Evolutionary conservation across 106 monocot genomes (phyloP).

Genomic region (Chionographis japonica): DNA sequence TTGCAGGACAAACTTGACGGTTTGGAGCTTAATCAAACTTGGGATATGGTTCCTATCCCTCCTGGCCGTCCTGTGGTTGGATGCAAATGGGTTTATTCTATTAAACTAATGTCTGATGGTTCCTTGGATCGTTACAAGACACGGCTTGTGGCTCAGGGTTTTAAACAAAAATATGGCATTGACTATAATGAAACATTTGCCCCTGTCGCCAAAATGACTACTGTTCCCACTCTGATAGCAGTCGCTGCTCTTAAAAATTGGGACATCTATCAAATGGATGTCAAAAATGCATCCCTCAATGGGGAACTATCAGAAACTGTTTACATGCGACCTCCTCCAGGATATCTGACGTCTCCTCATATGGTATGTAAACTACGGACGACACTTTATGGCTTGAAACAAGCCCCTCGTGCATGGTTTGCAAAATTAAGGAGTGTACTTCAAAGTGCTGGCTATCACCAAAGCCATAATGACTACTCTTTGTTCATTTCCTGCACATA

Average conservation of each 20-base stretch:
- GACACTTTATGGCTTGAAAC: constrained; percentile 31
- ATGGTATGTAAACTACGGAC: constrained; percentile 16
- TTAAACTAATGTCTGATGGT: constrained; percentile 12
- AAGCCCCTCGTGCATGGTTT: constrained; percentile 32
- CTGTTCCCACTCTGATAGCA: constrained; percentile 8
- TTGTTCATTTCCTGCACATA: background rate
- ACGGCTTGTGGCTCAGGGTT: constrained; percentile 18
- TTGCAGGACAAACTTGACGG: constrained; percentile 11
- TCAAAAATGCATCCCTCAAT: constrained; percentile 32
- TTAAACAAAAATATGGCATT: constrained; percentile 16
- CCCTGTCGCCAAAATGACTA: constrained; percentile 25
- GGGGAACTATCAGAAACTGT: constrained; percentile 17
- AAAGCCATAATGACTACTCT: constrained; percentile 17
- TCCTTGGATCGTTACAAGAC: constrained; percentile 25
- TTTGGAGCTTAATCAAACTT: no score
- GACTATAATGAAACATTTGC: constrained; percentile 35
- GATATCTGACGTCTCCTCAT: background rate
- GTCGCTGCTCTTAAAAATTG: constrained; percentile 2
- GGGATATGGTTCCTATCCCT: no score
- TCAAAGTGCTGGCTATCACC: background rate
- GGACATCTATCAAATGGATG: constrained; percentile 19
- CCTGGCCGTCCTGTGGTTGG: no score
- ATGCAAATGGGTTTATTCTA: constrained; percentile 12
- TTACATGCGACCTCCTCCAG: constrained; percentile 20
- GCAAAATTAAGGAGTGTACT: constrained; percentile 12